phyloP scores from a whole-genome alignment of 1,139 yeast species.

The Meyerozyma elateridarum region DNA sequence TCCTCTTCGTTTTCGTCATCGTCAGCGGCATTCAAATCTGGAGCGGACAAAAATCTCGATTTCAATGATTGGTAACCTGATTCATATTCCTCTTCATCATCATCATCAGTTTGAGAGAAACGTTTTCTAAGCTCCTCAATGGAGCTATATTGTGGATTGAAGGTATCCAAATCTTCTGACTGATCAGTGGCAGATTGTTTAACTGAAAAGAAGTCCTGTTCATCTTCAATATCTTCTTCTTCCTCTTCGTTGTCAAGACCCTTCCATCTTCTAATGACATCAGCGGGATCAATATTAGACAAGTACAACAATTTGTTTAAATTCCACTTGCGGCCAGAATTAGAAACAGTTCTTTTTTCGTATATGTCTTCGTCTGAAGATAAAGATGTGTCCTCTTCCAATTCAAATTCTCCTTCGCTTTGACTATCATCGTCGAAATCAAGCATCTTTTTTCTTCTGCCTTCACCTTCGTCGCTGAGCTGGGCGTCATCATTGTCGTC shows the following conservation, averaged over 20 bases:
- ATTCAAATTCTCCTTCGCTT: constrained; percentile 47
- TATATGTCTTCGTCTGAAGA: constrained; percentile 39
- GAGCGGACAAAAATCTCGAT: constrained; percentile 64
- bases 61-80: constrained; percentile 46
- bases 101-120: constrained; percentile 38
- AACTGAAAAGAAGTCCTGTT: constrained; percentile 56
- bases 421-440: constrained; percentile 43
- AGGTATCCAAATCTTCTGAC: constrained; percentile 29
- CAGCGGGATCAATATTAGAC: constrained; percentile 70
- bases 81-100: constrained; percentile 38
- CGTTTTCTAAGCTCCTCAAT: constrained; percentile 48
- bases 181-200: constrained; percentile 37
- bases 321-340: constrained; percentile 55
- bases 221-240: constrained; percentile 40
- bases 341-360: constrained; percentile 41
- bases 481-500: constrained; percentile 29
- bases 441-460: constrained; percentile 33
- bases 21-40: constrained; percentile 42
- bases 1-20: constrained; percentile 48
- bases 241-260: constrained; percentile 42
- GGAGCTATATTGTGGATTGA: constrained; percentile 36
- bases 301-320: constrained; percentile 75
- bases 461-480: constrained; percentile 14
- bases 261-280: constrained; percentile 74
- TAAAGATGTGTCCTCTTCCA: constrained; percentile 42